These are phyloP conservation scores for Neotropicomus parvogracilis DNA, from an alignment of 1,284 basidiomycete species.

Conservation along the genomic window DNA sequence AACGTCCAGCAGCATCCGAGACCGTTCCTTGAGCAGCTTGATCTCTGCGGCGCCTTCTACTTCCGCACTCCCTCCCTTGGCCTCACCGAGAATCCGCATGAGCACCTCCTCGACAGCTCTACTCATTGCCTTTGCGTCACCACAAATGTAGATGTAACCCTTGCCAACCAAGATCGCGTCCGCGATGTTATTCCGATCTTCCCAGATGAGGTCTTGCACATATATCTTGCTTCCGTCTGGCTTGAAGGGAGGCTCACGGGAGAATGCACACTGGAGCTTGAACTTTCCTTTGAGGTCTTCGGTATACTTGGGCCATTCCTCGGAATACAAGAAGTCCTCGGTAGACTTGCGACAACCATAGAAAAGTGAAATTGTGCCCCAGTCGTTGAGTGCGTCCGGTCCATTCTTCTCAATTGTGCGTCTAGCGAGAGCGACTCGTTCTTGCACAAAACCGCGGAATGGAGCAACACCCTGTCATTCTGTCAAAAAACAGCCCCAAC, in stretches of 20 bases:
- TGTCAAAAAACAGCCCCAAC: not conserved
- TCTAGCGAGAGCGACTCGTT: constrained; percentile 91
- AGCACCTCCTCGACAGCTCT: constrained; percentile 91
- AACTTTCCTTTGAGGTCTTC: constrained; percentile 91
- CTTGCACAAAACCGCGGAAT: constrained; percentile 98
- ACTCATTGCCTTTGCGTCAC: constrained; percentile 96
- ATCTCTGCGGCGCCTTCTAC: constrained; percentile 88
- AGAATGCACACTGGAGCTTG: constrained; percentile 84
- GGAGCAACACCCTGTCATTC: constrained; percentile 80
- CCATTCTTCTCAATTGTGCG: constrained; percentile 94
- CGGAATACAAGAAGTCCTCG: constrained; percentile 91
- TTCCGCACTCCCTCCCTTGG: constrained; percentile 82
- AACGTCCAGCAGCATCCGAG: constrained; percentile 76
- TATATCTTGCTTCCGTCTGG: constrained; percentile 95
- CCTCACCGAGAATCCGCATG: constrained; percentile 85
- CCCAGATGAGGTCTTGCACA: constrained; percentile 94
- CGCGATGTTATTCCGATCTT: constrained; percentile 76
- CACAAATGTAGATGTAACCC: constrained; percentile 93
- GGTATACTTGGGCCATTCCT: constrained; percentile 90
- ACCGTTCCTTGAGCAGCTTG: constrained; percentile 91
- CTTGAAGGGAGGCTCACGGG: constrained; percentile 80
- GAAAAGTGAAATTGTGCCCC: constrained; percentile 93
- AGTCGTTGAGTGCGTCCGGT: constrained; percentile 86
- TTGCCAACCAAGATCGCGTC: constrained; percentile 90
- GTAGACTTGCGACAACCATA: constrained; percentile 89